Base-by-base conservation (phyloP, 2,329 filamentous ascomycete species). In the Fusarium scirpi region DNA sequence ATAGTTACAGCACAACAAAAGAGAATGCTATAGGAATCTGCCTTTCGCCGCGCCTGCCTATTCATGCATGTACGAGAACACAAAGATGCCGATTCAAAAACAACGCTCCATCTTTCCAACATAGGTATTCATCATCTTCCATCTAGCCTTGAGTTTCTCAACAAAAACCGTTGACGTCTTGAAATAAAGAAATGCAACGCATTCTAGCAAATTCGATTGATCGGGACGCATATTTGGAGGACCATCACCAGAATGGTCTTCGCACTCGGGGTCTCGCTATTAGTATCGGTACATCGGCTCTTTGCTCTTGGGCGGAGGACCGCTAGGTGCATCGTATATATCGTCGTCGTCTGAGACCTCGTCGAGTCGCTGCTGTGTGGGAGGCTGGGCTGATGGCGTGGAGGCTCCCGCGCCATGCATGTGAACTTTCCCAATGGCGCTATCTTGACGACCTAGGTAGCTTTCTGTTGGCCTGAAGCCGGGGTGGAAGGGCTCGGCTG, bases 401-500 rank as follows among this genome's bases (percentile, higher is more conserved):
- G 67, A 67, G 38, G 62, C 58, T 59, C 72, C 77, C 40, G 78
- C 81, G 10, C 81, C 82, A 49, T 82, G 81, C 82, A 83, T 83
- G 11, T 79, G 69, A 62, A 82, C 74, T 72, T 82, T 82, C 41
- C 78, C 80, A 44, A 80, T 57, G 22, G 81, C 81, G 58, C 81
- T 83, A 18, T 83, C 81, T 69, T 83, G 81, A 38, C 81, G 76
- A 45, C 76, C 77, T 4, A 69, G 27, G 47, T 76, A 76, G 51
- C 73, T 76, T 43, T 73, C 65, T 18, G 72, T 68, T 9, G 67
- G 49, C 24, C 64, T 67, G 61, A 80, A 79, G 8, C 82, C 80
- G 3, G 81, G 81, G 49, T 82, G 78, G 66, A 79, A 83, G 8
- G 81, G 79, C 62, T 84, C 82, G 24, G 71, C 70, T 8, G 76